A percentile compares a stretch with the other conserved stretches of the same genome.
phyloP scores from a whole-genome alignment of 257 asterid species.

The Schizonepeta tenuifolia region DNA sequence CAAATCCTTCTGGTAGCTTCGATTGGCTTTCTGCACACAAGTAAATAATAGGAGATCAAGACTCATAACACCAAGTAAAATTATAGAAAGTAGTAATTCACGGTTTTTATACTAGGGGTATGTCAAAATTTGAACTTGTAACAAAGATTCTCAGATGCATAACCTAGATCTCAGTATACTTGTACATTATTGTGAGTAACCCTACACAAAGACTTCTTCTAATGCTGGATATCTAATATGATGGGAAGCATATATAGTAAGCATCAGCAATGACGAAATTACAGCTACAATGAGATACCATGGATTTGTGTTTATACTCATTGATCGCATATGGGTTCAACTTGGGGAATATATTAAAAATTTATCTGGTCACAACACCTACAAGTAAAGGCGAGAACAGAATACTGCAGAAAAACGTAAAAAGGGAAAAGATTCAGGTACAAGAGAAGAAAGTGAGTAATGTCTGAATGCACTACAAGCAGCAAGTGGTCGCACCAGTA shows the following conservation, averaged over 20 bases:
- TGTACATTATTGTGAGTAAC: neutral
- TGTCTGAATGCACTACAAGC: constrained; percentile 10
- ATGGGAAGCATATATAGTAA: neutral
- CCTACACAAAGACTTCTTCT: neutral
- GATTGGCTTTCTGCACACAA: constrained; percentile 81
- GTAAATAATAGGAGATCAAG: constrained; percentile 17
- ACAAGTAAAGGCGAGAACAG: neutral
- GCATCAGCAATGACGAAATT: neutral
- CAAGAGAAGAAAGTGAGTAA: neutral
- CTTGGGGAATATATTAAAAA: neutral
- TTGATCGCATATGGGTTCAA: constrained; percentile 6
- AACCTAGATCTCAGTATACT: constrained; percentile 13
- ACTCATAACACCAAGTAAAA: constrained; percentile 5
- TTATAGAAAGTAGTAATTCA: neutral
- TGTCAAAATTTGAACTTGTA: constrained; percentile 12
- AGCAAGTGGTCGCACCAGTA: constrained; percentile 5
- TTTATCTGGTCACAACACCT: neutral
- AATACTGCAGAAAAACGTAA: constrained; percentile 7
- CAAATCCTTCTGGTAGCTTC: constrained; percentile 90
- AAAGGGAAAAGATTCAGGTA: constrained; percentile 1
- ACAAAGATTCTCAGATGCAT: constrained; percentile 11
- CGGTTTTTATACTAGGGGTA: neutral
- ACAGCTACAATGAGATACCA: neutral
- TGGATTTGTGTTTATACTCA: neutral
- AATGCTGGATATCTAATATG: neutral